phyloP scores from a whole-genome alignment of 148 eudicot genomes.

The Euryodendron excelsum region DNA sequence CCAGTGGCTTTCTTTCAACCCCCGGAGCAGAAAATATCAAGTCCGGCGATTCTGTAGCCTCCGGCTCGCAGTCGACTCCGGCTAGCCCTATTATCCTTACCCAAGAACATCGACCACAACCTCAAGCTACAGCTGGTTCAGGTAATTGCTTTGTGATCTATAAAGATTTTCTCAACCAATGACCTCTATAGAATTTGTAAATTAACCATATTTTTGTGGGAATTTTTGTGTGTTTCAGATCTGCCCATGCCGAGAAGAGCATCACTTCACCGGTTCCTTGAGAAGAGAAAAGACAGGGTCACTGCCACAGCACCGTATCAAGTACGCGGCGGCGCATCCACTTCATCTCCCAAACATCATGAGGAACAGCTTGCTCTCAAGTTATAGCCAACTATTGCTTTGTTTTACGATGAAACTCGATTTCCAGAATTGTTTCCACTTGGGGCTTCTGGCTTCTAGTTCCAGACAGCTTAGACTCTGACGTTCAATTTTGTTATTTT shows the following conservation, averaged over 20 bases:
- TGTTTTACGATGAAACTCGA: background rate
- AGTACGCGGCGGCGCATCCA: background rate
- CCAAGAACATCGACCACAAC: background rate
- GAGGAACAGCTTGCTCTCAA: conserved; percentile 13
- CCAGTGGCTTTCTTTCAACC: background rate
- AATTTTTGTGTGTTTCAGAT: conserved; percentile 20
- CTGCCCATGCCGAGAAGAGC: conserved; percentile 65
- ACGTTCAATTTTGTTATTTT: background rate
- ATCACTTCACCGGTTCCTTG: conserved; percentile 68
- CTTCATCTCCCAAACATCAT: background rate
- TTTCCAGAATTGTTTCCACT: background rate
- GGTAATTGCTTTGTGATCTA: conserved; percentile 18
- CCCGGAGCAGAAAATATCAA: background rate
- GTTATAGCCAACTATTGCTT: background rate
- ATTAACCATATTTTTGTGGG: background rate
- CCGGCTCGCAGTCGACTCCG: no score
- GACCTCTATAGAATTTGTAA: background rate
- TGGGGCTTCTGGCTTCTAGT: background rate
- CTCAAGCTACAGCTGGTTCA: conserved; percentile 12
- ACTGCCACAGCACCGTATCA: conserved; percentile 20
- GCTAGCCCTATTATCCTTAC: no score
- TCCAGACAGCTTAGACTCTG: background rate
- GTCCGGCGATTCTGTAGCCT: background rate
- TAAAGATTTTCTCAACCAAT: background rate
- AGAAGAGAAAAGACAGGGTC: conserved; percentile 57